These are phyloP conservation scores for Nicotiana rustica DNA, from an alignment of 305 asterid species.

Conservation along the genomic window DNA sequence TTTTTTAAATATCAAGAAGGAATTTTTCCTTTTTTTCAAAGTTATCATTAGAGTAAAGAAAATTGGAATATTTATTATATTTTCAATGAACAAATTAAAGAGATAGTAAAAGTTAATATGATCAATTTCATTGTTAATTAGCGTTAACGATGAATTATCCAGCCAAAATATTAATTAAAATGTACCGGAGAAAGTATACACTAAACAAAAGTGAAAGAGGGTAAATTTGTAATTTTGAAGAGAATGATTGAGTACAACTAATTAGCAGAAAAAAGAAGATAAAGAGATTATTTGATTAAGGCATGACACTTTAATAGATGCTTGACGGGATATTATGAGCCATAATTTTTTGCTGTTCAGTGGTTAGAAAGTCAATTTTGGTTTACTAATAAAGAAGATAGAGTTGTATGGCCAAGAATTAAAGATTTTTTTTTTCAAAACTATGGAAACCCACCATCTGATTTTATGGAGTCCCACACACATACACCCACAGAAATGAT, in stretches of 20 bases:
- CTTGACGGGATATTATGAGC: constrained; percentile 39
- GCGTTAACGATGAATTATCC: too few relatives aligned
- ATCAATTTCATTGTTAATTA: too few relatives aligned
- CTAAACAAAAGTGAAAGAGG: neutral
- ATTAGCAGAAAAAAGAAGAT: neutral
- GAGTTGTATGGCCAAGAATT: constrained; percentile 49
- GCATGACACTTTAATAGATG: constrained; percentile 39
- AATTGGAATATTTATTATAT: too few relatives aligned
- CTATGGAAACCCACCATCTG: constrained; percentile 37
- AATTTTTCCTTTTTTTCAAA: too few relatives aligned
- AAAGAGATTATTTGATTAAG: constrained; percentile 26
- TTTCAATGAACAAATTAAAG: too few relatives aligned
- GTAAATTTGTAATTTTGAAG: neutral
- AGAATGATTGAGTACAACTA: neutral
- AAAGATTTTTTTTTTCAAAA: constrained; percentile 35
- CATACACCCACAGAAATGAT: constrained; percentile 19
- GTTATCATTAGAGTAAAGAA: too few relatives aligned
- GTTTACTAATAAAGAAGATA: constrained; percentile 34
- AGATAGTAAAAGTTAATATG: too few relatives aligned
- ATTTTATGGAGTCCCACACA: constrained; percentile 35
- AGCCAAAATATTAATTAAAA: too few relatives aligned
- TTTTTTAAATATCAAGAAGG: too few relatives aligned
- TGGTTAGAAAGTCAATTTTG: constrained; percentile 52
- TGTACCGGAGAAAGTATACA: too few relatives aligned
- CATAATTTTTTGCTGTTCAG: constrained; percentile 37